phyloP scores from a whole-genome alignment of 345 rosid genomes.

The Camelina neglecta region DNA sequence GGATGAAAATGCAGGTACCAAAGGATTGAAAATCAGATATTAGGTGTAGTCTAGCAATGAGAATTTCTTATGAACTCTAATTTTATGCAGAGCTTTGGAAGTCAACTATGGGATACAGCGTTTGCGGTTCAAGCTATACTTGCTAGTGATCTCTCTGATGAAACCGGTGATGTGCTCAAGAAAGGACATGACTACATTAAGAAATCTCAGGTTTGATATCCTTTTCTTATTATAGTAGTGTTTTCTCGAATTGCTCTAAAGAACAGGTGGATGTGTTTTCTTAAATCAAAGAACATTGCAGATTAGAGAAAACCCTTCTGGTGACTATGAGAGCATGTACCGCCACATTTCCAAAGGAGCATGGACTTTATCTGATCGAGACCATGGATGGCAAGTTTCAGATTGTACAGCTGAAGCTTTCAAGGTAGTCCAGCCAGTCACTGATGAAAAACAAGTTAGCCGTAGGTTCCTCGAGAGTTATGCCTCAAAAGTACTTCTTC shows the following conservation, averaged over 20 bases:
- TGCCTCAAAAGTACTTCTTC: not conserved
- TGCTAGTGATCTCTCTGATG: constrained; percentile 45
- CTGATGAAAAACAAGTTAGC: not conserved
- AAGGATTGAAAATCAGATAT: no score
- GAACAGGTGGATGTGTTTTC: not conserved
- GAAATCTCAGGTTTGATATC: constrained; percentile 59
- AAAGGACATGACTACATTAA: constrained; percentile 59
- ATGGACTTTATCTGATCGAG: constrained; percentile 66
- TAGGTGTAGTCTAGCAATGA: not conserved
- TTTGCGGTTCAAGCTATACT: constrained; percentile 60
- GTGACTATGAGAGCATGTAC: constrained; percentile 60
- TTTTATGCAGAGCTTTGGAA: constrained; percentile 55
- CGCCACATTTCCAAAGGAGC: constrained; percentile 62
- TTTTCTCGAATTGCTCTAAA: not conserved
- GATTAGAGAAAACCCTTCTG: constrained; percentile 62
- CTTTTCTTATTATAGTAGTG: no score
- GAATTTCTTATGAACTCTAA: not conserved
- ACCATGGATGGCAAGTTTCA: constrained; percentile 73
- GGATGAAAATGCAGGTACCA: constrained; percentile 57
- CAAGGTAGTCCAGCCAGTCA: constrained; percentile 45
- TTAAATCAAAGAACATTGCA: constrained; percentile 22
- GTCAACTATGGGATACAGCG: constrained; percentile 64
- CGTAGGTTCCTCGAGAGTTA: not conserved
- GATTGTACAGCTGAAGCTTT: constrained; percentile 70
- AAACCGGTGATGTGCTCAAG: constrained; percentile 49